A percentile compares a stretch with the other conserved stretches of the same genome.
These are phyloP conservation scores for Cetradonia linearis DNA, from an alignment of 495 filamentous ascomycete species.

Conservation along the genomic window DNA sequence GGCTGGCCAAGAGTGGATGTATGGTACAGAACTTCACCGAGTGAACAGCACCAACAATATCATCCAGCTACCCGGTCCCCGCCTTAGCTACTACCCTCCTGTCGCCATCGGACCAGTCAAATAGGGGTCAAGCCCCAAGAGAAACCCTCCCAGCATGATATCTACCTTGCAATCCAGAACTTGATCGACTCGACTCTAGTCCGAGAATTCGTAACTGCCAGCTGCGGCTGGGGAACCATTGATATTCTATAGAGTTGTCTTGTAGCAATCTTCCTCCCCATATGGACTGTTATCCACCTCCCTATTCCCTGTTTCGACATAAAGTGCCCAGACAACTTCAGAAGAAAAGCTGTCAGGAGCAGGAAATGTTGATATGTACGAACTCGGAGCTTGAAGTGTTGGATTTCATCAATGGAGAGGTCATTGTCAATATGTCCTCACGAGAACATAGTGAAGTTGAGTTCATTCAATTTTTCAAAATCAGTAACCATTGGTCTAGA, in stretches of 20 bases:
- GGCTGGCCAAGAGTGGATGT: background rate
- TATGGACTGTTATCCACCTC: conserved; percentile 2
- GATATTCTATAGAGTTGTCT: background rate
- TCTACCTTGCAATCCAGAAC: background rate
- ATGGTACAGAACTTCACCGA: background rate
- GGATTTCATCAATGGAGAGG: background rate
- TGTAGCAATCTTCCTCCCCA: background rate
- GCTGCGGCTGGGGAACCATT: conserved; percentile 3
- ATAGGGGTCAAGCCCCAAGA: background rate
- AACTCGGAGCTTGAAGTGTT: background rate
- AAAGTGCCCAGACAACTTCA: background rate
- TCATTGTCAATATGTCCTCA: too few species aligned
- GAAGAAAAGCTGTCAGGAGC: conserved; percentile 1
- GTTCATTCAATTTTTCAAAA: background rate
- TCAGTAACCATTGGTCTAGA: too few species aligned
- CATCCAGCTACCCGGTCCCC: background rate
- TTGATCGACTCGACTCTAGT: conserved; percentile 5
- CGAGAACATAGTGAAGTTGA: background rate
- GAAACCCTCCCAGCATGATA: background rate
- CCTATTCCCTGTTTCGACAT: conserved; percentile 9
- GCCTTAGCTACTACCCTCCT: background rate
- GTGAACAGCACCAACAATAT: background rate
- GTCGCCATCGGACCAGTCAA: background rate
- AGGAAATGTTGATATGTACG: background rate
- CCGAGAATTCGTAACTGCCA: background rate